These are phyloP conservation scores for Mortierella sp. DNA, from an alignment of 371 early-diverging fungal genomes.

Conservation along the genomic window DNA sequence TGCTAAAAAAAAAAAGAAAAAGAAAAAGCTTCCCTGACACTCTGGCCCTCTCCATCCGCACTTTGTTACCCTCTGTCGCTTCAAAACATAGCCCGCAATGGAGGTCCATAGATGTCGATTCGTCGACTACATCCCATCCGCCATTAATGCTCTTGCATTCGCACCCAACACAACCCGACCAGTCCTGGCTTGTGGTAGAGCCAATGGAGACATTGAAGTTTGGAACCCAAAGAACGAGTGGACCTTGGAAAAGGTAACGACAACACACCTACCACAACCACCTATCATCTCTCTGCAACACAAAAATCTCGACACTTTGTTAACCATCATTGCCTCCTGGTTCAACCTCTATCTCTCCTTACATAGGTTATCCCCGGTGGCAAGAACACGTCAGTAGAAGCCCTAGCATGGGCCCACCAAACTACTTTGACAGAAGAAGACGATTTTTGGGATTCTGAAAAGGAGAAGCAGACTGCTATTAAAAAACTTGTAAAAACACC, in stretches of 20 bases:
- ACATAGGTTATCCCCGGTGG: conserved; percentile 83
- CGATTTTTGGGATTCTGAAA: conserved; percentile 69
- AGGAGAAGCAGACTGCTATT: conserved; percentile 65
- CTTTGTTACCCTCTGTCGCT: neutral
- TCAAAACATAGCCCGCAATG: conserved; percentile 55
- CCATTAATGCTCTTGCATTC: conserved; percentile 86
- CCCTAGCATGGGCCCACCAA: conserved; percentile 90
- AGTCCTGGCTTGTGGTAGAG: conserved; percentile 87
- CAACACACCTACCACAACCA: neutral
- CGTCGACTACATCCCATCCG: conserved; percentile 88
- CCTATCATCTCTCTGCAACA: neutral
- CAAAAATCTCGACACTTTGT: neutral
- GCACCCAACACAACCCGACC: conserved; percentile 71
- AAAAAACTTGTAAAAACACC: conserved; percentile 64
- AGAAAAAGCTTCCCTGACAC: conserved; percentile 1
- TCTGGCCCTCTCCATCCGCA: conserved; percentile 22
- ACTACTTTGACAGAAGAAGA: conserved; percentile 69
- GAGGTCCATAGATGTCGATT: conserved; percentile 94
- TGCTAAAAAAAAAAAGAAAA: conserved; percentile 22
- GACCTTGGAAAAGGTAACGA: conserved; percentile 75
- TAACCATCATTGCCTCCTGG: conserved; percentile 4
- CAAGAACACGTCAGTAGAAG: conserved; percentile 80
- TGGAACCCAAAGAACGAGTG: conserved; percentile 82
- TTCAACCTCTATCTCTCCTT: neutral
- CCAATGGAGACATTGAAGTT: conserved; percentile 94